phyloP scores from a whole-genome alignment of 352 stramenopile genomes.

The Phytophthora agathidicida region DNA sequence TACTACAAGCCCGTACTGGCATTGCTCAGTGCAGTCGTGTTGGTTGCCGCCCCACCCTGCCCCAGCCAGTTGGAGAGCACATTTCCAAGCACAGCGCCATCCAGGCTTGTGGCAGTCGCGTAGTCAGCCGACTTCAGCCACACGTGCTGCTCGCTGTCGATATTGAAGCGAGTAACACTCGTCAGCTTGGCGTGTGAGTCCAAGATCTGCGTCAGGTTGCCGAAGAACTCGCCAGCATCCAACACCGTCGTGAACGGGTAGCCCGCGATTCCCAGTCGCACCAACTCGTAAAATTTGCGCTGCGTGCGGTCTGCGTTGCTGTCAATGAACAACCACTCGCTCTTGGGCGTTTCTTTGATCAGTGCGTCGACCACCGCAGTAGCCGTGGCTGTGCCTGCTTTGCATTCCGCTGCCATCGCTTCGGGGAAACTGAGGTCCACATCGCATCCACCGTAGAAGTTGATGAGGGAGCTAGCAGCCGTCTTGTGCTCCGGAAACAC shows the following conservation, averaged over 20 bases:
- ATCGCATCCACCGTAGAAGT: constrained; percentile 53
- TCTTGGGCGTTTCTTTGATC: constrained; percentile 30
- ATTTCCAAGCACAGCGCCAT: constrained; percentile 20
- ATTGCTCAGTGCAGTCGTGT: constrained; percentile 1
- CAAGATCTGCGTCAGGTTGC: constrained; percentile 41
- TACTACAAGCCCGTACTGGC: not conserved
- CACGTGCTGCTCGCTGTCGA: constrained; percentile 33
- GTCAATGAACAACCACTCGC: constrained; percentile 57
- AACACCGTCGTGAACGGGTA: constrained; percentile 51
- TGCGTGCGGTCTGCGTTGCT: constrained; percentile 53
- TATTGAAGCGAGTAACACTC: constrained; percentile 29
- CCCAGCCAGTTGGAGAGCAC: constrained; percentile 26
- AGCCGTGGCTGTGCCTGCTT: constrained; percentile 31
- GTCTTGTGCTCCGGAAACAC: constrained; percentile 44
- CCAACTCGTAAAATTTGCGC: constrained; percentile 55
- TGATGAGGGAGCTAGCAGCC: constrained; percentile 39
- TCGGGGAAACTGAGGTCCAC: constrained; percentile 36
- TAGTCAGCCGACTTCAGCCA: constrained; percentile 23
- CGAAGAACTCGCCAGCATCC: constrained; percentile 42
- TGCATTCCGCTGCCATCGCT: constrained; percentile 29
- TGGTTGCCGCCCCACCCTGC: not conserved
- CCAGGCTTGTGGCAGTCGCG: constrained; percentile 8
- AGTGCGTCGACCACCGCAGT: constrained; percentile 38
- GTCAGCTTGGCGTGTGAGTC: constrained; percentile 39
- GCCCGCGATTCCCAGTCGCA: constrained; percentile 39